phyloP scores from a whole-genome alignment of 805 yeast species.

The Zygosaccharomyces bisporus region DNA sequence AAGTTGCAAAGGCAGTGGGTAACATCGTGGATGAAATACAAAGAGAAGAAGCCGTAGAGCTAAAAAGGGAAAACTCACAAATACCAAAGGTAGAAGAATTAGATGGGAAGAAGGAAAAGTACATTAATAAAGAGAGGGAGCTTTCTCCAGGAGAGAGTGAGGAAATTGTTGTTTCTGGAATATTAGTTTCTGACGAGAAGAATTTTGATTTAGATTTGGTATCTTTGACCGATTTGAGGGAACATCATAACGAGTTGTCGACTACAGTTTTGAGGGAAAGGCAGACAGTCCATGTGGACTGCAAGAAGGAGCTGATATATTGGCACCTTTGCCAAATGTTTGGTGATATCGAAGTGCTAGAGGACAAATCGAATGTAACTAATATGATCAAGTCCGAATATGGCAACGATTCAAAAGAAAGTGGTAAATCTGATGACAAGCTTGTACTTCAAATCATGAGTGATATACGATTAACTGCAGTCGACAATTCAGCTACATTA shows the following conservation, averaged over 20 bases:
- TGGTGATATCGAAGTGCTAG: slow-evolving; percentile 67
- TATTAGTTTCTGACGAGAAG: slow-evolving; percentile 69
- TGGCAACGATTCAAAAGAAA: slow-evolving; percentile 6
- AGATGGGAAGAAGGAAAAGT: slow-evolving; percentile 67
- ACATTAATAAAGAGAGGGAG: slow-evolving; percentile 43
- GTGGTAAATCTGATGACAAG: slow-evolving; percentile 34
- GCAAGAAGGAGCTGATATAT: slow-evolving; percentile 71
- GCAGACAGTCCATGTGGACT: slow-evolving; percentile 73
- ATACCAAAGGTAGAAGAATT: slow-evolving; percentile 47
- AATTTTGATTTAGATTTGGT: slow-evolving; percentile 84
- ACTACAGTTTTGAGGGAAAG: slow-evolving; percentile 81
- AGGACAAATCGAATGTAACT: slow-evolving; percentile 47
- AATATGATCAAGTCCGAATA: slow-evolving; percentile 12
- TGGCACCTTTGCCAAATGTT: slow-evolving; percentile 97
- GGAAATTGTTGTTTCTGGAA: slow-evolving; percentile 62
- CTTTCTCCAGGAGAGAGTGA: slow-evolving; percentile 35
- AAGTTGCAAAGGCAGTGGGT: slow-evolving; percentile 75
- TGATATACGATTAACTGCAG: slow-evolving; percentile 49
- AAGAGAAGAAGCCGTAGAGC: slow-evolving; percentile 33
- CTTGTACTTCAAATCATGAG: slow-evolving; percentile 60
- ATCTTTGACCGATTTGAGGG: slow-evolving; percentile 82
- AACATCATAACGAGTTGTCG: slow-evolving; percentile 72
- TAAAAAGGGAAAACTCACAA: slow-evolving; percentile 13
- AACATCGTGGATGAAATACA: slow-evolving; percentile 46
- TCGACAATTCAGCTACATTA: slow-evolving; percentile 53